Evolutionary conservation across 2,329 filamentous ascomycete species (phyloP), one percentile per base, ranked within the genome.

Genomic region (Cadophora luteo-olivacea): DNA sequence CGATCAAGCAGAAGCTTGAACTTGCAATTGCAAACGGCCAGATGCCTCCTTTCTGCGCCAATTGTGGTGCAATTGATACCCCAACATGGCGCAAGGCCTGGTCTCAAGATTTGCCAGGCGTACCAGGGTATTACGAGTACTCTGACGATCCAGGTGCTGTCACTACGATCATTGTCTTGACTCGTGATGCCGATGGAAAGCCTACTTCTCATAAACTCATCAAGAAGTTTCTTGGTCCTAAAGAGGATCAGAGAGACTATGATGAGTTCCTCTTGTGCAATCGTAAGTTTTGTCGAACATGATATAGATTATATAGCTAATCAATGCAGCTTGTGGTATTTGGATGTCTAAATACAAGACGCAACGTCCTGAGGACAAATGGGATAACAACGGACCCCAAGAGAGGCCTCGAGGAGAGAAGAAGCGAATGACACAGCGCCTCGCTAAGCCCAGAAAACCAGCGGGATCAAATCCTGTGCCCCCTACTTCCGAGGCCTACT

Each of bases 31-130:
- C 85, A n/a, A 88, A 89, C 65, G 96, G 96, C 5, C 87, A 94
- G 72, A 91, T 94, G 84, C 96, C 96, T 0, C 91, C 91, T 0
- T 98, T 91, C 76, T 99, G 96, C 79, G 88, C 88, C 71, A 97
- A 98, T 75, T 99, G 96, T 75, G 96, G 96, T 6, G 92, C 94
- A 7, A 97, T 99, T 67, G 92, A 98, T 75, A 99, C 96, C 0
- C 93, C 95, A 0, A 97, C 95, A 0, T 99, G 96, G 96, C 90
- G 96, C 69, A 96, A 95, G 76, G 93, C 96, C 14, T 97, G 91
- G 85, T 89, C 89, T n/a, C 93, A 93, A 75, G 85, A 92, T 8
- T 85, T 90, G 57, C 82, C 87, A 19, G 94, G 93, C 0, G 85
- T 85, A 38, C 93, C 93, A 0, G 85, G 87, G 3, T 87, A 90